Base-by-base conservation (phyloP, 31 red algal species). In the Odonthalia washingtoniensis region DNA sequence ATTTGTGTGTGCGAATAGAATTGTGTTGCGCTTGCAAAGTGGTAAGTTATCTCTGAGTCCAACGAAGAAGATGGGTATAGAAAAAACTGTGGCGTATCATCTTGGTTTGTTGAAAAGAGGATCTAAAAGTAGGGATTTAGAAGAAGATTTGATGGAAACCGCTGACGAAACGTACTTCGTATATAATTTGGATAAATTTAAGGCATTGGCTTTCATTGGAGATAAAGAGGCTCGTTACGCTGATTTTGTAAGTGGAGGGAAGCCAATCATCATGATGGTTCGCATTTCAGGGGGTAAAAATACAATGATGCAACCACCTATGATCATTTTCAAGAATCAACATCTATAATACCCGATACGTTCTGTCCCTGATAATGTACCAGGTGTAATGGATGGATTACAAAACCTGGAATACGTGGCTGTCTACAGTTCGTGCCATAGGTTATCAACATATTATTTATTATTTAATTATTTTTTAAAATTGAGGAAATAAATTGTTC, bases 181-280 rank as follows among this genome's bases (percentile, higher is more conserved):
- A 12, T 33, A 18, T 30, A 70, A 70, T 26, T 18, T 70, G 66
- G 66, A 70, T 30, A 70, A 70, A 9, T 6, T 6, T 33, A 30
- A 70, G 33, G 28, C 16, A 36, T 30, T 70, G 9, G n/a, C 66
- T 12, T 36, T 70, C 33, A 70, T 70, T 18, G 66, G 66, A 70
- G 66, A 70, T 70, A 70, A 36, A 30, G 33, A 36, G 12, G 33
- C 12, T 12, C 9, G 27, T 9, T 70, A 70, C 28, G 66, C 6
- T 33, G 66, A 70, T 70, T 6, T 77, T 77, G 74, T 77, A 9
- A 36, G 28, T 12, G 74, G 74, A 9, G 74, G 39, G 24, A 27
- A 77, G 14, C 21, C 21, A 45, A 46, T 77, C 37, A 77, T 36
- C 12, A 77, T 77, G 16, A 77, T 77, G 74, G 74, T 77, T 18